Percentiles rank a stretch among this genome's conserved stretches.
Conservation (phyloP, 2,329 filamentous ascomycete species). For the Aureobasidium sp. region DNA sequence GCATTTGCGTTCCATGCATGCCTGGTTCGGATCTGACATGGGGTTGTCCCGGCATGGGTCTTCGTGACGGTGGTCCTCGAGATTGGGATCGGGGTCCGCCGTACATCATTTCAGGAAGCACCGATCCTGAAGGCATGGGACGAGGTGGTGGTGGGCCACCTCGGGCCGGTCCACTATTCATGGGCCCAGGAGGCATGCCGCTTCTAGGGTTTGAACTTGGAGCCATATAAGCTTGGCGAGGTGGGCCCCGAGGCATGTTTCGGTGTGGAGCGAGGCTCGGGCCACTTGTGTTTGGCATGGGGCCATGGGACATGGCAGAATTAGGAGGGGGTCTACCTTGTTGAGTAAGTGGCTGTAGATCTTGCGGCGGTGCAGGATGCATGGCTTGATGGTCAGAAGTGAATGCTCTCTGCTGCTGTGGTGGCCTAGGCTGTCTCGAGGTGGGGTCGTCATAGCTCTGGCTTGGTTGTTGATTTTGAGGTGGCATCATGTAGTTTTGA, state of each 20-base stretch:
- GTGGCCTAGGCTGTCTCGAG: neutral
- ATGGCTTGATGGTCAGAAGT: neutral
- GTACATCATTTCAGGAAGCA: neutral
- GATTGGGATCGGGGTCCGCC: neutral
- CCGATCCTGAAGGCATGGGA: conserved; percentile 7
- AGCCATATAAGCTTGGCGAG: neutral
- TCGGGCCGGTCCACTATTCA: neutral
- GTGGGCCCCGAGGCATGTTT: neutral
- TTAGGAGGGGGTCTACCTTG: neutral
- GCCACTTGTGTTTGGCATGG: neutral
- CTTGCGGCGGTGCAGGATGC: neutral
- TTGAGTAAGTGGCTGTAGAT: neutral
- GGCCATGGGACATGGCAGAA: neutral
- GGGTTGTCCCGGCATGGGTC: neutral
- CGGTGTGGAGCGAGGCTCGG: neutral
- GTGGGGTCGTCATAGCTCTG: conserved; percentile 7
- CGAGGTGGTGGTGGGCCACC: neutral
- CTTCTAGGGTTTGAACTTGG: neutral
- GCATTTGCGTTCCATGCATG: neutral
- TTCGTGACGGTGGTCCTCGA: neutral
- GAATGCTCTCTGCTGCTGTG: conserved; percentile 1
- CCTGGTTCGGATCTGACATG: neutral
- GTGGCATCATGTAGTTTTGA: neutral
- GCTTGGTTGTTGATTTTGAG: conserved; percentile 1
- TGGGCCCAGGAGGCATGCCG: neutral